Conservation (phyloP, 768 basidiomycete species). For the Goffeauzyma gilvescens region DNA sequence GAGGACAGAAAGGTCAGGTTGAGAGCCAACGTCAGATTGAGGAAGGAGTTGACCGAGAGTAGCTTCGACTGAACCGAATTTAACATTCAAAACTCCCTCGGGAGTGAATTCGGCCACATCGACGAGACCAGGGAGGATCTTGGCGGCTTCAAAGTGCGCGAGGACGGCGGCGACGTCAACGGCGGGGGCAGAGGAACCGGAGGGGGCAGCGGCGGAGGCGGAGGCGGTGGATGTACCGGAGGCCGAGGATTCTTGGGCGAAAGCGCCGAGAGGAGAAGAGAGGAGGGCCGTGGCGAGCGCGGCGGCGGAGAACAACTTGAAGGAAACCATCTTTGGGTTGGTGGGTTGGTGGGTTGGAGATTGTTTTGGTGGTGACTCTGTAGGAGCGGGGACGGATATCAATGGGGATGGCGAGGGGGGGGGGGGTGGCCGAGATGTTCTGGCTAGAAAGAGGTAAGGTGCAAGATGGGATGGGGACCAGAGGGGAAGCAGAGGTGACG, state of each 20-base stretch:
- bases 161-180: constrained; percentile 35
- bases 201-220: no score
- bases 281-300: constrained; percentile 15
- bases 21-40: constrained; percentile 7
- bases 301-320: constrained; percentile 29
- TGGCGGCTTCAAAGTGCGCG: constrained; percentile 33
- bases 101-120: constrained; percentile 31
- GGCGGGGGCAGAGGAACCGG: constrained; percentile 32
- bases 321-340: not conserved
- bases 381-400: not conserved
- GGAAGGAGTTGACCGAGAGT: not conserved
- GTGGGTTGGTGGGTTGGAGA: not conserved
- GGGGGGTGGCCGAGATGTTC: not conserved
- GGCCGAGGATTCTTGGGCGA: constrained; percentile 11
- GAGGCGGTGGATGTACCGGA: constrained; percentile 6
- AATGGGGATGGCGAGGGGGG: not conserved
- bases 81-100: constrained; percentile 40
- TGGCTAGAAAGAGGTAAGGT: not conserved
- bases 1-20: constrained; percentile 41
- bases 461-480: not conserved
- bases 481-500: not conserved
- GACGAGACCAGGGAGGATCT: constrained; percentile 8
- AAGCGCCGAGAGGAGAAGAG: no score
- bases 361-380: not conserved
- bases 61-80: constrained; percentile 33